phyloP scores from a whole-genome alignment of 2,329 filamentous ascomycete species.

The Fusarium solani-melongenae region DNA sequence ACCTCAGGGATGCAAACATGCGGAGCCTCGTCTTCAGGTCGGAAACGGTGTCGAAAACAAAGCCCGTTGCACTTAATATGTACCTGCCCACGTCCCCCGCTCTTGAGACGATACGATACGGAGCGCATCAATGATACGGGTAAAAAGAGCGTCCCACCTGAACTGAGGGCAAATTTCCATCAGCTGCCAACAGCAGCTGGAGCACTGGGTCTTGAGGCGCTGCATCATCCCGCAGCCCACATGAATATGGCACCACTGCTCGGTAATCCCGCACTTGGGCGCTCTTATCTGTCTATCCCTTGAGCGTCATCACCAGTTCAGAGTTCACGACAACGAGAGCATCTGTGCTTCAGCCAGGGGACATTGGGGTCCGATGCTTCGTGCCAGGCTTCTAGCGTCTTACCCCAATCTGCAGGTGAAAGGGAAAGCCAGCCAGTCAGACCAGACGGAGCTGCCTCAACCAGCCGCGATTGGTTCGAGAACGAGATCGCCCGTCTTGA shows the following conservation, averaged over 20 bases:
- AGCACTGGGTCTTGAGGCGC: not conserved
- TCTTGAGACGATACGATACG: conserved; percentile 4
- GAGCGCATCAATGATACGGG: conserved; percentile 3
- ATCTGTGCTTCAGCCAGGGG: conserved; percentile 2
- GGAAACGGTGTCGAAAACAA: not conserved
- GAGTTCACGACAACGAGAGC: not conserved
- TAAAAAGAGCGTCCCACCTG: not conserved
- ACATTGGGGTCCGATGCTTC: conserved; percentile 23
- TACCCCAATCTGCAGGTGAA: conserved; percentile 35
- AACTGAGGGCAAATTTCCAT: not conserved
- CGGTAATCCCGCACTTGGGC: conserved; percentile 13
- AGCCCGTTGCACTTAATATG: not conserved
- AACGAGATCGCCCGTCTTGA: conserved; percentile 21
- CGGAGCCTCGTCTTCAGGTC: not conserved
- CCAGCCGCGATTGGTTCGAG: conserved; percentile 20
- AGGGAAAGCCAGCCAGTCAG: conserved; percentile 19
- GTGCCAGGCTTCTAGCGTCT: conserved; percentile 38
- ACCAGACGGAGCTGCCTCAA: conserved; percentile 12
- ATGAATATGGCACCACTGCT: conserved; percentile 10
- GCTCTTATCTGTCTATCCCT: not conserved
- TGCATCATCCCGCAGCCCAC: not conserved
- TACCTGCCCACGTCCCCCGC: not conserved
- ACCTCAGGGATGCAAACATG: not conserved
- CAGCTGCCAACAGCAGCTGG: not conserved
- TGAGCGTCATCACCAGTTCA: conserved; percentile 6